Base-by-base conservation (phyloP, 2,329 filamentous ascomycete species). In the Rhytidhysteron rufulum region DNA sequence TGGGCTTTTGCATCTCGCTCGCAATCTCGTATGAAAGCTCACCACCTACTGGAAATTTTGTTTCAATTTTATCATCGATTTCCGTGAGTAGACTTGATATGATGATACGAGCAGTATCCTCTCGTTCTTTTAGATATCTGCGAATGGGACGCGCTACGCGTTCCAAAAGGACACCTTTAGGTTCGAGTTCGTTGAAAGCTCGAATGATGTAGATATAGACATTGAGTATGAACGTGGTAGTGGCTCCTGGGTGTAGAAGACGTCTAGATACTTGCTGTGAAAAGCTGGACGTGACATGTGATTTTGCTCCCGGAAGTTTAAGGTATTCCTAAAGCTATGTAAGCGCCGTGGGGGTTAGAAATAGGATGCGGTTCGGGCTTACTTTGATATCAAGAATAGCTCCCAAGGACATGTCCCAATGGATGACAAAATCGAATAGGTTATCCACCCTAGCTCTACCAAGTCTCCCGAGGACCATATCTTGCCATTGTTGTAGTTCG, bases 201-300 rank as follows among this genome's bases (percentile, higher is more conserved):
- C 81, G 79, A 45, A 91, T 90, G 68, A 90, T 84, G 48, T 79
- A 82, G 43, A 90, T 86, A 62, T 91, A 91, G 3, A 85, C 81
- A 50, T 83, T 81, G 36, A 91, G 62, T 24, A 91, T 88, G 45
- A 87, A 80, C 3, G 86, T 74, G 1, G 86, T 90, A 15, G 85
- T 88, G 30, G 83, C 77, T 3, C 85, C 86, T 1, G 86, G 82
- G 54, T 91, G 85, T 9, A 93, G 69, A 6, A 94, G 67, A 11
- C 84, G 78, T 38, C 71, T 75, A 42, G 81, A 79, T 15, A 91
- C 64, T 9, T 83, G 77, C 7, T 74, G 69, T 1, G 82, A 79
- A 60, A 91, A 91, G 27, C 74, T 75, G 31, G 80, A 77, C 2
- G 85, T 88, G 8, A 93, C 72, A 49, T 86, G 75, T 16, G 85